These are phyloP conservation scores for Tetrapisispora phaffii DNA, from an alignment of 805 yeast species.

Conservation along the genomic window DNA sequence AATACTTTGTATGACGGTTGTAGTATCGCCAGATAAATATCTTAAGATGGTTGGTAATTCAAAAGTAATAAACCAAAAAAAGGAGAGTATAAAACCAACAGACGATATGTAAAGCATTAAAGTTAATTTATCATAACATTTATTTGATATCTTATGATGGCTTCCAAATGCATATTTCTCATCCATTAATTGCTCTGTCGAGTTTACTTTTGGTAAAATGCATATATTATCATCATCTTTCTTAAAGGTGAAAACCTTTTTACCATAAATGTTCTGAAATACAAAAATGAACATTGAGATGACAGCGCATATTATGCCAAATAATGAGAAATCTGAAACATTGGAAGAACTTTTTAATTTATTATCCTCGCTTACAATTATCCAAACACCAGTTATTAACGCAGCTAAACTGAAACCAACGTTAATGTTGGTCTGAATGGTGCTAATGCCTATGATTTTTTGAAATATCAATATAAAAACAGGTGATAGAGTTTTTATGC, in stretches of 20 bases:
- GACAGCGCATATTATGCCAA: conserved; percentile 63
- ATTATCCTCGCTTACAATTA: conserved; percentile 21
- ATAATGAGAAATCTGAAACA: conserved; percentile 10
- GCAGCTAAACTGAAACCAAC: conserved; percentile 19
- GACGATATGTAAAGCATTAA: conserved; percentile 71
- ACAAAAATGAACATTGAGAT: conserved; percentile 68
- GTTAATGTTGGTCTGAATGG: conserved; percentile 7
- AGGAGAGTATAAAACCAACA: conserved; percentile 58
- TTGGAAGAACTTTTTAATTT: conserved; percentile 1
- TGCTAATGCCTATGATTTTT: conserved; percentile 28
- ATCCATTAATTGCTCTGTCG: not conserved
- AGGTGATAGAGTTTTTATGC: conserved; percentile 61
- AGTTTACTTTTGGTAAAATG: conserved; percentile 1
- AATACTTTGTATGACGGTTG: conserved; percentile 20
- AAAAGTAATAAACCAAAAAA: conserved; percentile 60
- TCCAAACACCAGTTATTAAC: conserved; percentile 25
- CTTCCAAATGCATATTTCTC: conserved; percentile 7
- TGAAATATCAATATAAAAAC: conserved; percentile 49
- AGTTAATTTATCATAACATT: conserved; percentile 71
- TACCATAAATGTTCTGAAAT: conserved; percentile 77
- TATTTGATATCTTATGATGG: conserved; percentile 7
- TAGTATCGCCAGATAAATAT: conserved; percentile 9
- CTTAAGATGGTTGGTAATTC: conserved; percentile 40
- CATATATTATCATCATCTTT: conserved; percentile 3
- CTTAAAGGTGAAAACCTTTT: conserved; percentile 56